Percentiles rank a stretch among this genome's conserved stretches.
phyloP scores from a whole-genome alignment of 2,329 filamentous ascomycete genomes.

The Apiospora koreana region DNA sequence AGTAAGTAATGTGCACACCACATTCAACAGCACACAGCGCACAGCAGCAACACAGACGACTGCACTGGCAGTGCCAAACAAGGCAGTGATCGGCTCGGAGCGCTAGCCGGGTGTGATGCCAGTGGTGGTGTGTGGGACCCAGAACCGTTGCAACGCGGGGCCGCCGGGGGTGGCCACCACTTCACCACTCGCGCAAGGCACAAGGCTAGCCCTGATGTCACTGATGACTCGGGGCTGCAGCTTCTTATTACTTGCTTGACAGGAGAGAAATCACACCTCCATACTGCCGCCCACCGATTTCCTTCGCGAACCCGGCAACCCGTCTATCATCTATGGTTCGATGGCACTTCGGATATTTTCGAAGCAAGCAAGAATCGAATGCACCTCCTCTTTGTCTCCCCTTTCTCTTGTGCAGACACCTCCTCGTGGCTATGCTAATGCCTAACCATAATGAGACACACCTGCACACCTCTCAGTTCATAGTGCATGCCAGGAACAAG shows the following conservation, averaged over 20 bases:
- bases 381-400: too few species aligned
- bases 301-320: background rate
- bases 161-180: background rate
- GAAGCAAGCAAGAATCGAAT: too few species aligned
- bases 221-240: background rate
- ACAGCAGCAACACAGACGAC: too few species aligned
- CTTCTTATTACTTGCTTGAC: too few species aligned
- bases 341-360: too few species aligned
- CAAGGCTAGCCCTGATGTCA: conserved; percentile 8
- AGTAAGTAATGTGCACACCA: background rate
- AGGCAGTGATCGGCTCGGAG: background rate
- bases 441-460: background rate
- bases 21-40: background rate
- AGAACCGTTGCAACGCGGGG: conserved; percentile 6
- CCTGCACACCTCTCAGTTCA: too few species aligned
- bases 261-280: too few species aligned
- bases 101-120: background rate
- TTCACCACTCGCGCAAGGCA: background rate
- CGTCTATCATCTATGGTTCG: background rate
- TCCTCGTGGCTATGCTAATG: background rate
- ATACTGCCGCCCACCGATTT: too few species aligned
- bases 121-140: background rate
- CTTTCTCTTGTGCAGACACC: too few species aligned
- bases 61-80: background rate
- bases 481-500: too few species aligned